Conservation (phyloP, 129 eudicot genomes). For the Chrysanthemum makinoi region DNA sequence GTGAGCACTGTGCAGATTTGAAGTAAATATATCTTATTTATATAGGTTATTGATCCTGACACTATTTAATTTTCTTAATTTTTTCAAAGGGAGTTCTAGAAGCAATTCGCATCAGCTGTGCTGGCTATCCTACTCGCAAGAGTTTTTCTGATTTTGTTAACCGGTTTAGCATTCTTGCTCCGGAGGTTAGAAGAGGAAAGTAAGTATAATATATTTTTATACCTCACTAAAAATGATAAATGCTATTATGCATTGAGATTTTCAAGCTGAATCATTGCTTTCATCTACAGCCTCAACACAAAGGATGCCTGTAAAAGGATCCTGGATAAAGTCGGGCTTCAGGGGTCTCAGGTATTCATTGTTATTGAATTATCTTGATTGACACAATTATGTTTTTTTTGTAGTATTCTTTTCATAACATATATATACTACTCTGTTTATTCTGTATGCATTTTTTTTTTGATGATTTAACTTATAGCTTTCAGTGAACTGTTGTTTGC, state of each 20-base stretch:
- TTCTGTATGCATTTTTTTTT: constrained; percentile 5
- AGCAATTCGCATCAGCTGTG: constrained; percentile 98
- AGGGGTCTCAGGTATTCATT: constrained; percentile 69
- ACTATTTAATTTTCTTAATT: constrained; percentile 12
- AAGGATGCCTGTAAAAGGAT: constrained; percentile 75
- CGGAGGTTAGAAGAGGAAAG: constrained; percentile 69
- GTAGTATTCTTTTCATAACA: not conserved
- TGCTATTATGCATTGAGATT: constrained; percentile 15
- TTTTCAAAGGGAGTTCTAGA: constrained; percentile 86
- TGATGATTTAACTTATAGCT: constrained; percentile 16
- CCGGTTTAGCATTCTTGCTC: constrained; percentile 89
- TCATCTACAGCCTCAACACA: constrained; percentile 52
- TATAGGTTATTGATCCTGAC: not conserved
- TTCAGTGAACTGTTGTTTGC: constrained; percentile 11
- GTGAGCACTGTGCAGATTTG: constrained; percentile 54
- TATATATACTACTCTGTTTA: constrained; percentile 5
- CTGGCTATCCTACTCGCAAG: constrained; percentile 97
- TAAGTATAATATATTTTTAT: constrained; percentile 38
- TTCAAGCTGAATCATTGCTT: constrained; percentile 8
- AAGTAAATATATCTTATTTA: not conserved
- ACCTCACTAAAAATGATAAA: not conserved
- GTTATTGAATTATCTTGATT: too few relatives aligned
- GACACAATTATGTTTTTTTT: not conserved
- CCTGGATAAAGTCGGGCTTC: constrained; percentile 67
- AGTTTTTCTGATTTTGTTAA: constrained; percentile 71